Evolutionary conservation across 345 rosid genomes (phyloP).

Genomic region (Odontarrhena argentea): DNA sequence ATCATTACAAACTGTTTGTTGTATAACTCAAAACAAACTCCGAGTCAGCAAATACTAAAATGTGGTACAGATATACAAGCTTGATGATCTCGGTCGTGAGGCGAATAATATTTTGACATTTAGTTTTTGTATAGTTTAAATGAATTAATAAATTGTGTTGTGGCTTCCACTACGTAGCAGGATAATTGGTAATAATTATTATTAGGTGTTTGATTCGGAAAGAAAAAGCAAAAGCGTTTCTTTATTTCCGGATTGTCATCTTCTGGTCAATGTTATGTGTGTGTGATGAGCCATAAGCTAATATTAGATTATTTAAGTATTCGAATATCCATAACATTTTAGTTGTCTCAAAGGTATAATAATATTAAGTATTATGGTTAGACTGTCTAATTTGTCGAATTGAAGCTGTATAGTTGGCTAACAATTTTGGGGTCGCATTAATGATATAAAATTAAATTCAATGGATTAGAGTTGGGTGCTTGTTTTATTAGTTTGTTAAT

Average conservation of each 20-base stretch:
- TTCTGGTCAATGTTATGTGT: constrained; percentile 26
- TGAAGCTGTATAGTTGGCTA: constrained; percentile 31
- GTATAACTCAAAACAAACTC: constrained; percentile 11
- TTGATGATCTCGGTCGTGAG: neutral
- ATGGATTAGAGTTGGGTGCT: constrained; percentile 32
- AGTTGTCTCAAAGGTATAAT: constrained; percentile 10
- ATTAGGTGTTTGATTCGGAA: constrained; percentile 29
- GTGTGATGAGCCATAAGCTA: constrained; percentile 26
- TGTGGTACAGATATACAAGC: constrained; percentile 9
- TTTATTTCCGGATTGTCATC: constrained; percentile 26
- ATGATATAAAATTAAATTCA: constrained; percentile 17
- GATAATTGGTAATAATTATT: neutral
- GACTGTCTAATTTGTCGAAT: constrained; percentile 32
- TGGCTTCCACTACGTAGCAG: constrained; percentile 40
- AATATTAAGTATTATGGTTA: neutral
- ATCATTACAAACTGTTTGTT: constrained; percentile 22
- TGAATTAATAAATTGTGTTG: constrained; percentile 29
- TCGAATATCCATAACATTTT: constrained; percentile 26
- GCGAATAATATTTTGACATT: constrained; percentile 16
- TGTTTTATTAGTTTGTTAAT: constrained; percentile 26
- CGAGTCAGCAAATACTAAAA: constrained; percentile 18
- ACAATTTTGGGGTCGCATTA: constrained; percentile 13
- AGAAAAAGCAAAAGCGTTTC: constrained; percentile 36
- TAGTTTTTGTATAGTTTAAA: neutral
- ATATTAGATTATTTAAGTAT: constrained; percentile 14